These are phyloP conservation scores for Bolboschoenoplectus hybrid DNA, from an alignment of 202 grass and related monocot genomes.

Conservation along the genomic window DNA sequence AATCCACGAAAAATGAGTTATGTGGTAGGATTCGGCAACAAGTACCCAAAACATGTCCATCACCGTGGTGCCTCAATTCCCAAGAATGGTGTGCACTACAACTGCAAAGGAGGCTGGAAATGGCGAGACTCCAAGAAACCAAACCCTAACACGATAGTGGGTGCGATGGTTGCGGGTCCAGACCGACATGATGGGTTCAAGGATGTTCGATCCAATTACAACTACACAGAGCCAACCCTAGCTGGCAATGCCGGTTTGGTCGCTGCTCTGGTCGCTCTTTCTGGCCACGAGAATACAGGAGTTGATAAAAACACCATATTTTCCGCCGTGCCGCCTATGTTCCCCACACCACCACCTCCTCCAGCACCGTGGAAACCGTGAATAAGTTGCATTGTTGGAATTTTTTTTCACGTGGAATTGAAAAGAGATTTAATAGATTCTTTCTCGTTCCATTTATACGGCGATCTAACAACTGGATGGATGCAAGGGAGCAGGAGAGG, in stretches of 20 bases:
- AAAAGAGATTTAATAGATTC: slow-evolving; percentile 30
- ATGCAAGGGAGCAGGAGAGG: neutral
- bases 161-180: slow-evolving; percentile 92
- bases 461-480: slow-evolving; percentile 43
- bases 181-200: slow-evolving; percentile 78
- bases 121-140: slow-evolving; percentile 89
- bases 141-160: slow-evolving; percentile 73
- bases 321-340: slow-evolving; percentile 89
- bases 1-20: slow-evolving; percentile 96
- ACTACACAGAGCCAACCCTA: slow-evolving; percentile 90
- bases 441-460: slow-evolving; percentile 17
- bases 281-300: slow-evolving; percentile 51
- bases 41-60: slow-evolving; percentile 87
- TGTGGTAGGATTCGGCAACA: slow-evolving; percentile 69
- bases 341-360: slow-evolving; percentile 82
- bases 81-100: slow-evolving; percentile 70
- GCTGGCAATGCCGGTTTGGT: slow-evolving; percentile 91
- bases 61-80: slow-evolving; percentile 88
- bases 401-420: slow-evolving; percentile 24
- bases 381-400: neutral
- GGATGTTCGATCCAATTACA: slow-evolving; percentile 74
- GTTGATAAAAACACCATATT: slow-evolving; percentile 97
- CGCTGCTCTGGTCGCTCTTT: slow-evolving; percentile 75
- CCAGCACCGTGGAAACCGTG: slow-evolving; percentile 89
- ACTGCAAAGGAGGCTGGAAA: slow-evolving; percentile 93